phyloP scores from a whole-genome alignment of 1,139 yeast species.

The Blastobotrys apis region DNA sequence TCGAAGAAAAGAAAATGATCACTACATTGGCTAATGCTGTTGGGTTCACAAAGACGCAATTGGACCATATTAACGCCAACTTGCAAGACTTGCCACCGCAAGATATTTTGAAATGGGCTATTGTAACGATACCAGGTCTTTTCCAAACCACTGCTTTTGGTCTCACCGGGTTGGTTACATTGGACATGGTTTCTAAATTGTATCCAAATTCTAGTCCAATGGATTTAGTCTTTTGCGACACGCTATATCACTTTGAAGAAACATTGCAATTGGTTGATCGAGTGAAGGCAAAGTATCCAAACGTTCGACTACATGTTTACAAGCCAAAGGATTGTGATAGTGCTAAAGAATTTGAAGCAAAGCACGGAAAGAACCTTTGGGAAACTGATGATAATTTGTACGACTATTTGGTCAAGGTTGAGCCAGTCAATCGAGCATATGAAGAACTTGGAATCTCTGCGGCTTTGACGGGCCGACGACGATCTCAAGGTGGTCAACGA shows the following conservation, averaged over 20 bases:
- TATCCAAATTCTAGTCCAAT: conserved; percentile 43
- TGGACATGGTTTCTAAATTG: conserved; percentile 73
- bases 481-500: conserved; percentile 86
- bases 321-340: conserved; percentile 55
- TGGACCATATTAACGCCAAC: conserved; percentile 49
- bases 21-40: too few relatives aligned
- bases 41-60: conserved; percentile 26
- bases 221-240: conserved; percentile 82
- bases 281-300: conserved; percentile 55
- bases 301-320: conserved; percentile 53
- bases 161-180: conserved; percentile 80
- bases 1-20: too few relatives aligned
- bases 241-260: conserved; percentile 90
- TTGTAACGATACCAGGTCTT: conserved; percentile 71
- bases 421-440: conserved; percentile 87
- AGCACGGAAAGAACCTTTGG: conserved; percentile 79
- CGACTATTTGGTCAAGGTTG: conserved; percentile 87
- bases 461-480: conserved; percentile 87
- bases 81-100: conserved; percentile 57
- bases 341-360: conserved; percentile 60
- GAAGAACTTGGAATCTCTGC: conserved; percentile 65
- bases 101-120: conserved; percentile 78
- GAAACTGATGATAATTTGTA: conserved; percentile 74
- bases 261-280: conserved; percentile 69
- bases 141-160: conserved; percentile 96